Base-by-base conservation (phyloP, 1,284 basidiomycete genomes). In the Grifola frondosa region DNA sequence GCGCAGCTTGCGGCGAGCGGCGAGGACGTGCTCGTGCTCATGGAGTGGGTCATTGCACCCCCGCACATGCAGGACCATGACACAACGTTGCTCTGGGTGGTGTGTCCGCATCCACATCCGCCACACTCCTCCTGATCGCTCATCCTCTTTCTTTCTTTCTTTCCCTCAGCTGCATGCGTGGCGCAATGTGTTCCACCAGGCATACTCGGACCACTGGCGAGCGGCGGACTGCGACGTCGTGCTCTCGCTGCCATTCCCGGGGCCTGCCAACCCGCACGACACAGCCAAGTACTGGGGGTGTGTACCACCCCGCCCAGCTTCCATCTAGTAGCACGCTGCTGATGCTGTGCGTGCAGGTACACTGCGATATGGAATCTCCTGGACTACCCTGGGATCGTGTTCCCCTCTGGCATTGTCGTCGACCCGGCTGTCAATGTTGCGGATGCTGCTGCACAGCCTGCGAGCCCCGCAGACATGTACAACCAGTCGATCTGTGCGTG, bases 281-380 rank as follows among this genome's bases (percentile, higher is more conserved):
- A 41, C 4, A 4, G 40, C 40, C 13, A 33, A 34, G 24, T 41
- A 41, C 23, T 41, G 40, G 40, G 40, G 40, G n/a, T n/a, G n/a
- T n/a, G n/a, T n/a, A n/a, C n/a, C n/a, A n/a, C n/a, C n/a, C n/a
- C n/a, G n/a, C n/a, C n/a, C n/a, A n/a, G n/a, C n/a, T n/a, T n/a
- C n/a, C n/a, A n/a, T n/a, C n/a, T n/a, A n/a, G n/a, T n/a, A n/a
- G n/a, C n/a, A n/a, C n/a, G n/a, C n/a, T n/a, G n/a, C n/a, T n/a
- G n/a, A n/a, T n/a, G n/a, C n/a, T n/a, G n/a, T n/a, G n/a, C n/a
- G n/a, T n/a, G n/a, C n/a, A n/a, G n/a, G n/a, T 41, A 41, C 22
- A 41, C 40, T 9, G 40, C 40, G 5, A 21, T 32, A 11, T 41
- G 30, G 23, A 41, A 41, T 19, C 40, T 41, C 5, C 30, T 41